Evolutionary conservation across 495 filamentous ascomycete genomes (phyloP).

Genomic region (Cercophora scortea): DNA sequence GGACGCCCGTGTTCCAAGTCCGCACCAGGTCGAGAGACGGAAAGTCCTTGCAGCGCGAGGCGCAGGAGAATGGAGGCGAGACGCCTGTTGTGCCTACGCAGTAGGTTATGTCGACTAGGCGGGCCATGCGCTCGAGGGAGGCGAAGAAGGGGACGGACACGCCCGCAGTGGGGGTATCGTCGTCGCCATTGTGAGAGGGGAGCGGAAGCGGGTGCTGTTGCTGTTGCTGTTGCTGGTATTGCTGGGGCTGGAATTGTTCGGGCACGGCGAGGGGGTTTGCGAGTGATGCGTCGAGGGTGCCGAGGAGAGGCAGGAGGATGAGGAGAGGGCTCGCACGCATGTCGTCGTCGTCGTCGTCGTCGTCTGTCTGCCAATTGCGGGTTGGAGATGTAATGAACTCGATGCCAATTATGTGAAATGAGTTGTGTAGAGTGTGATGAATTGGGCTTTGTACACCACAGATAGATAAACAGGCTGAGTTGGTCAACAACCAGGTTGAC

Average conservation of each 20-base stretch:
- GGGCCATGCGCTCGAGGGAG: slow-evolving; percentile 76
- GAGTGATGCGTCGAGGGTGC: background rate
- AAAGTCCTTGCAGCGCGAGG: slow-evolving; percentile 77
- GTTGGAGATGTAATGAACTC: no score
- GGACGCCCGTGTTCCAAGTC: slow-evolving; percentile 83
- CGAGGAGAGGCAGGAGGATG: background rate
- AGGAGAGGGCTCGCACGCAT: background rate
- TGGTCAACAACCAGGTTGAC: no score
- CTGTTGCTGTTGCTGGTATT: background rate
- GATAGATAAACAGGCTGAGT: no score
- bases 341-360: no score
- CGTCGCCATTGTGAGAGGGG: slow-evolving; percentile 4
- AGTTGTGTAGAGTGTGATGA: no score
- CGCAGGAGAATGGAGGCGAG: slow-evolving; percentile 71
- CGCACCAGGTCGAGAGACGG: slow-evolving; percentile 66
- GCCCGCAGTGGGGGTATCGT: slow-evolving; percentile 12
- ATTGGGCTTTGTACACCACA: no score
- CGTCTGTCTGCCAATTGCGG: no score
- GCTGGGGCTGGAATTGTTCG: background rate
- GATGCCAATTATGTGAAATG: no score
- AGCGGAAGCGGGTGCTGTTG: slow-evolving; percentile 11
- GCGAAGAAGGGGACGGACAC: slow-evolving; percentile 63
- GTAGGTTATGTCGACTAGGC: slow-evolving; percentile 90
- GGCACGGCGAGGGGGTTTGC: no score
- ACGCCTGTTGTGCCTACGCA: slow-evolving; percentile 83